Base-by-base conservation (phyloP, 2,329 filamentous ascomycete species). In the Plectosphaerella plurivora region DNA sequence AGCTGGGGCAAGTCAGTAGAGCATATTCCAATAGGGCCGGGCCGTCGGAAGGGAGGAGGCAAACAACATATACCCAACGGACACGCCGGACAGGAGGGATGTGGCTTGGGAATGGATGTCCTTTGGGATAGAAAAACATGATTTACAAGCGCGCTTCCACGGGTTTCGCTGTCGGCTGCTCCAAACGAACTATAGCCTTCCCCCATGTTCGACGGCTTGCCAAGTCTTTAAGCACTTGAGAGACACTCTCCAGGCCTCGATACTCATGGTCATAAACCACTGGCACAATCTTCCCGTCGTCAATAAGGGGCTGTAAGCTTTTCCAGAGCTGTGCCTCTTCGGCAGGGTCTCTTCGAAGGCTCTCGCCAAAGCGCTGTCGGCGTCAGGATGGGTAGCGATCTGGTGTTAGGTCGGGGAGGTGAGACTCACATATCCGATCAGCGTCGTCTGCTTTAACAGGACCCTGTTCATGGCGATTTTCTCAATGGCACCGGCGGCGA, bases 401-500 rank as follows among this genome's bases (percentile, higher is more conserved):
- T 20, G n/a, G 18, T 45, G 42, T 15, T 12, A 9, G 11, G 42
- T 7, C 6, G 8, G 20, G 14, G 14, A 24, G 22, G 24, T 18
- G 50, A 5, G 2, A 69, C 72, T 63, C 53, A 74, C 70, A 63
- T 83, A 83, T 42, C 79, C 79, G 35, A 78, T 71, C 5, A 83
- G 59, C n/a, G 70, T 73, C 1, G 73, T 73, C 41, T 77, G 73
- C 57, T 79, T 81, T 36, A 83, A 61, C 42, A 83, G 61, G 3
- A 83, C 65, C 24, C 76, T 67, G 55, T 83, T 83, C 71, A 80
- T 77, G 28, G 72, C 71, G 47, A 83, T 83, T 73, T 94, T 95
- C 72, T 97, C 93, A 60, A 97, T 96, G 49, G 76, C 78, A 36
- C 72, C 72, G 1, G 68, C 72, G 12, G 56, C 56, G 60, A 85